Conservation (phyloP, 116 monocot species). For the Papilionanthe hybrid region DNA sequence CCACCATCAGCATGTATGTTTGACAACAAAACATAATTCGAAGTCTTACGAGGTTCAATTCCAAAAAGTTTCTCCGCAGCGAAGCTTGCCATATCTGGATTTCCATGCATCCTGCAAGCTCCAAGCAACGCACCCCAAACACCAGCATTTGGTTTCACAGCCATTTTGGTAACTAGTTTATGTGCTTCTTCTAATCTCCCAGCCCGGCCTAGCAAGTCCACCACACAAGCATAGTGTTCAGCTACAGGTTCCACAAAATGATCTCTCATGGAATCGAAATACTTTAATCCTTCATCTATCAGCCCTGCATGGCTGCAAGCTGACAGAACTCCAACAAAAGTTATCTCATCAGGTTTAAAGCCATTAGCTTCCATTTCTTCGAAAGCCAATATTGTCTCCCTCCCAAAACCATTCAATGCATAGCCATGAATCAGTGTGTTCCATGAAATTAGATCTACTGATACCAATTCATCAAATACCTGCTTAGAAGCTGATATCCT, state of each 20-base stretch:
- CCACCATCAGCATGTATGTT: slow-evolving; percentile 21
- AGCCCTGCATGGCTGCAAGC: slow-evolving; percentile 21
- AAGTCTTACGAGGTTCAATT: slow-evolving; percentile 17
- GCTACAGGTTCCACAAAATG: slow-evolving; percentile 18
- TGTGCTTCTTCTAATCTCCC: slow-evolving; percentile 22
- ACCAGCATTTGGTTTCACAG: slow-evolving; percentile 14
- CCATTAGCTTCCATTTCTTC: slow-evolving; percentile 6
- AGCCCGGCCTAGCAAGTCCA: slow-evolving; percentile 23
- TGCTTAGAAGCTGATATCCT: slow-evolving; percentile 9
- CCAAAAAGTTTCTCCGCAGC: slow-evolving; percentile 19
- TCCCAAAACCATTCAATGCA: slow-evolving; percentile 20
- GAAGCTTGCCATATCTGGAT: slow-evolving; percentile 14
- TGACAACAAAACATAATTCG: slow-evolving; percentile 18
- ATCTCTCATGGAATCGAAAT: slow-evolving; percentile 19
- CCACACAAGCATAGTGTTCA: slow-evolving; percentile 24
- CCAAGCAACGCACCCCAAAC: slow-evolving; percentile 26
- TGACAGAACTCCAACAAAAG: slow-evolving; percentile 23
- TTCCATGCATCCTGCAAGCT: slow-evolving; percentile 17
- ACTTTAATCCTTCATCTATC: slow-evolving; percentile 17
- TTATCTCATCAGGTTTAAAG: slow-evolving; percentile 19
- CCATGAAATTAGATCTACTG: slow-evolving; percentile 16
- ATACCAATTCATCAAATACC: slow-evolving; percentile 15
- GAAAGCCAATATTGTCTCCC: slow-evolving; percentile 15
- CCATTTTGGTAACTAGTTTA: slow-evolving; percentile 13
- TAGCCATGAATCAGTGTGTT: slow-evolving; percentile 23